A percentile compares a stretch with the other conserved stretches of the same genome.
phyloP scores from a whole-genome alignment of 352 stramenopile genomes.

The Phytophthora crassamura region DNA sequence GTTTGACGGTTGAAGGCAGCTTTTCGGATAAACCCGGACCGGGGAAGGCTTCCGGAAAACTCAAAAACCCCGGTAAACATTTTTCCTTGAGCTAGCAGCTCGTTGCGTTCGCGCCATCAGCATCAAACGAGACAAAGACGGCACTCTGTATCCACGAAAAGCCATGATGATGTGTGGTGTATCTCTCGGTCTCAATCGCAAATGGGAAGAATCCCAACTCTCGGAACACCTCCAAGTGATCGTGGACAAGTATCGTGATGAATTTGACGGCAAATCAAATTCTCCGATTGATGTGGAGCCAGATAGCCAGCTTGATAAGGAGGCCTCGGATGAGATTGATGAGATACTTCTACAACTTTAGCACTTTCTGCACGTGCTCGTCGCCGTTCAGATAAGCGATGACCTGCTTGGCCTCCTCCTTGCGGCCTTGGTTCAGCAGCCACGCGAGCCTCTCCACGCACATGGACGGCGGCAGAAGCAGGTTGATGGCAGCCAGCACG shows the following conservation, averaged over 20 bases:
- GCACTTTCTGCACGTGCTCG: no score
- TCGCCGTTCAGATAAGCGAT: no score
- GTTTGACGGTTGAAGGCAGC: background rate
- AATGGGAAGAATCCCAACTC: background rate
- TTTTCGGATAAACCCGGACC: background rate
- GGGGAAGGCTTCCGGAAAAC: background rate
- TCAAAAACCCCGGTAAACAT: background rate
- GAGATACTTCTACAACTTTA: no score
- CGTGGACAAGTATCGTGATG: background rate
- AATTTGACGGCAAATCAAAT: no score
- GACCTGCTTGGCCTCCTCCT: no score
- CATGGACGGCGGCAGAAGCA: no score
- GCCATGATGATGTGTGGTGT: background rate
- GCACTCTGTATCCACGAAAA: background rate
- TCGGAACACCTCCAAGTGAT: background rate
- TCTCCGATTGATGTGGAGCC: no score
- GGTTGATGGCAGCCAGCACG: no score
- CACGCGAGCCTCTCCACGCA: no score
- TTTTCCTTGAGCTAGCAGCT: background rate
- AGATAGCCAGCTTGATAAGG: no score
- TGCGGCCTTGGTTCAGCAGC: no score
- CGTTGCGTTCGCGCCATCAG: background rate
- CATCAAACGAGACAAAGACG: background rate
- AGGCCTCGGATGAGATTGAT: no score
- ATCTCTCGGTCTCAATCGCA: background rate